These are phyloP conservation scores for Phoenix roebelenii DNA, from an alignment of 176 grass and related monocot genomes.

Conservation along the genomic window DNA sequence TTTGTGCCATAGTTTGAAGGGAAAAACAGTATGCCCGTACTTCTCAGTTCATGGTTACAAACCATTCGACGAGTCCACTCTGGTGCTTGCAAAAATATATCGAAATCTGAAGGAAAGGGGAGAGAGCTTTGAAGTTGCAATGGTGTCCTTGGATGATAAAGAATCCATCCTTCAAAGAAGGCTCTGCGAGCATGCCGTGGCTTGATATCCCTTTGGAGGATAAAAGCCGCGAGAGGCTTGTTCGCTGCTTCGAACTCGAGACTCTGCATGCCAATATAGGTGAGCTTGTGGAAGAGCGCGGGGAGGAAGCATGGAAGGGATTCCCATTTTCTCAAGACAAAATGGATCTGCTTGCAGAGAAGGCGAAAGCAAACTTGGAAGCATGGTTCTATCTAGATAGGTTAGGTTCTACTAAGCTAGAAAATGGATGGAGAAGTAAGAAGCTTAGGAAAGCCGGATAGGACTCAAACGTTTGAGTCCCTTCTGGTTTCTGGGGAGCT, in stretches of 20 bases:
- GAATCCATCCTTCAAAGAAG: constrained; percentile 33
- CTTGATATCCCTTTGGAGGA: constrained; percentile 69
- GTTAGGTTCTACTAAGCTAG: no score
- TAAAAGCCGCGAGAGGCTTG: constrained; percentile 43
- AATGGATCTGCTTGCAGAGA: constrained; percentile 50
- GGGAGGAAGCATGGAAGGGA: constrained; percentile 59
- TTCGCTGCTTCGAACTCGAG: constrained; percentile 73
- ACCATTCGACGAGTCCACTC: background rate
- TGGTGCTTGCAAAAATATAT: constrained; percentile 31
- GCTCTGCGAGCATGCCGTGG: constrained; percentile 55
- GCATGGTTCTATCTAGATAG: background rate
- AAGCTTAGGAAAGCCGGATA: no score
- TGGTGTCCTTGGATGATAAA: constrained; percentile 40
- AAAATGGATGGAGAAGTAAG: no score
- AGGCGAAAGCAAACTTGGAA: constrained; percentile 48
- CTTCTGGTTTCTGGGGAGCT: constrained; percentile 48
- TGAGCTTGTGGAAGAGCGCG: constrained; percentile 56
- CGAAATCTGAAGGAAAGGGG: constrained; percentile 58
- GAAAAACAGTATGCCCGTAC: constrained; percentile 2
- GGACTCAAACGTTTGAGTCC: constrained; percentile 52
- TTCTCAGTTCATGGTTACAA: background rate
- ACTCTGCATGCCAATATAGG: constrained; percentile 46
- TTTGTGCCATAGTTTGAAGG: constrained; percentile 5
- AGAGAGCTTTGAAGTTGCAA: constrained; percentile 79
- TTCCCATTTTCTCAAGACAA: constrained; percentile 70